A percentile compares a stretch with the other conserved stretches of the same genome.
phyloP scores from a whole-genome alignment of 2,329 filamentous ascomycete species.

The Stagonosporopsis chrysanthemi region DNA sequence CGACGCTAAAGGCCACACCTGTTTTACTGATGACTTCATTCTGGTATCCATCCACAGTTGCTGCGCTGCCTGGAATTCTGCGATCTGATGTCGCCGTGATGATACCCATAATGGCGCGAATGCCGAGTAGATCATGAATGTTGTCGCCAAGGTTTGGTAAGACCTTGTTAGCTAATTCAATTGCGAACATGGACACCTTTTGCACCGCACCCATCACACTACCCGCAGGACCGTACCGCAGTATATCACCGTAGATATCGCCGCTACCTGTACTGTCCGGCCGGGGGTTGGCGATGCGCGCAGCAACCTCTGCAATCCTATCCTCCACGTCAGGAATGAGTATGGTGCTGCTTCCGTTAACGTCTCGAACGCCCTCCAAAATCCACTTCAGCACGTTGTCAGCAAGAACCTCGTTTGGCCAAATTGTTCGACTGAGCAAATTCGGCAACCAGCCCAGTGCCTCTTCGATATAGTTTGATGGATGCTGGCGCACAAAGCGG shows the following conservation, averaged over 20 bases:
- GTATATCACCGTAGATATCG: constrained; percentile 43
- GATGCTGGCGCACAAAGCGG: constrained; percentile 42
- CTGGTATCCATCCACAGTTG: constrained; percentile 37
- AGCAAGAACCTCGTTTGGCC: constrained; percentile 43
- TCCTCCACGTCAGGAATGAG: constrained; percentile 31
- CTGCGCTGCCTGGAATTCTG: constrained; percentile 38
- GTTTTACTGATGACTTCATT: constrained; percentile 19
- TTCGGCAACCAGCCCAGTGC: constrained; percentile 38
- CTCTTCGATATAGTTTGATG: constrained; percentile 38
- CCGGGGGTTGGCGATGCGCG: constrained; percentile 21
- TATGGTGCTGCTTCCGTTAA: constrained; percentile 15
- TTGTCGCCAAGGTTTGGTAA: constrained; percentile 40
- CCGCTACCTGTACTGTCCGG: constrained; percentile 36
- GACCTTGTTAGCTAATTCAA: constrained; percentile 25
- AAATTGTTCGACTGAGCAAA: constrained; percentile 37
- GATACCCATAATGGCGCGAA: constrained; percentile 39
- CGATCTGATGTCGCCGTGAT: constrained; percentile 44
- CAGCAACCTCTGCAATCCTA: constrained; percentile 24
- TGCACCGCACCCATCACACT: constrained; percentile 26
- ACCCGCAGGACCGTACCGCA: constrained; percentile 42
- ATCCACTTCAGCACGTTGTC: constrained; percentile 45
- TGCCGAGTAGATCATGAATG: constrained; percentile 36
- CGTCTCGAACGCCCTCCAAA: constrained; percentile 34
- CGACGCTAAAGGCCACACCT: constrained; percentile 23
- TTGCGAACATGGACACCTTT: constrained; percentile 15